Conservation (phyloP, 2,329 filamentous ascomycete species). For the Chaetomiaceae sp. region DNA sequence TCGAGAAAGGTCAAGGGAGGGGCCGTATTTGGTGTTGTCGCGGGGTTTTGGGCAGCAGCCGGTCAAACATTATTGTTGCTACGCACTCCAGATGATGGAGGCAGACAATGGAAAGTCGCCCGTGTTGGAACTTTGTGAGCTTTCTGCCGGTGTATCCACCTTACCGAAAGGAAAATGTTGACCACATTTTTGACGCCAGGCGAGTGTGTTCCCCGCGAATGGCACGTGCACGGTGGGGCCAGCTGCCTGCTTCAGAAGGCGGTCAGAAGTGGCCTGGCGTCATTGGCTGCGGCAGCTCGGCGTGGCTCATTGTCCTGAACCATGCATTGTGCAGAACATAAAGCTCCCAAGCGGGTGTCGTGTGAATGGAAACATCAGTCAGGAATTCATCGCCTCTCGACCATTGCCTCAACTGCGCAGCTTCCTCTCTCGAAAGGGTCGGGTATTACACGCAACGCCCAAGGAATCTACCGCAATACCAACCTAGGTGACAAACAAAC, state of each 20-base stretch:
- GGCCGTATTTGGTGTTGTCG: constrained; percentile 5
- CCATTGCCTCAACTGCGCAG: too few species aligned
- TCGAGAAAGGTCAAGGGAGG: not conserved
- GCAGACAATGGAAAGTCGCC: not conserved
- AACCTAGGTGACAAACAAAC: not conserved
- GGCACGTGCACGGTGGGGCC: constrained; percentile 19
- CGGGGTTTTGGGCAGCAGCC: not conserved
- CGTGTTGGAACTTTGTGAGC: not conserved
- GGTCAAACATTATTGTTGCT: constrained; percentile 16
- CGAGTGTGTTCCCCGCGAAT: constrained; percentile 16
- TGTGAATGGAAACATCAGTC: too few species aligned
- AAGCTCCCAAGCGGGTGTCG: too few species aligned
- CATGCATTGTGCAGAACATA: too few species aligned
- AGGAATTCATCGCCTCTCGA: too few species aligned
- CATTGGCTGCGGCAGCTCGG: not conserved
- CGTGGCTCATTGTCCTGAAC: too few species aligned
- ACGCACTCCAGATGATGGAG: not conserved
- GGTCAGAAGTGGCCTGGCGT: constrained; percentile 11
- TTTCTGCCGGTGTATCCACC: constrained; percentile 13
- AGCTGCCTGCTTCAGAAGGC: constrained; percentile 15
- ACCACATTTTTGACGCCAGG: constrained; percentile 9
- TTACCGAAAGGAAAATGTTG: constrained; percentile 13
- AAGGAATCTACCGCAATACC: not conserved
- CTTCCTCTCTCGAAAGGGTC: too few species aligned
- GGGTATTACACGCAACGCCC: too few species aligned